Evolutionary conservation across 345 rosid species (phyloP), one percentile per base, ranked within the genome.

Genomic region (Barbarea vulgaris): DNA sequence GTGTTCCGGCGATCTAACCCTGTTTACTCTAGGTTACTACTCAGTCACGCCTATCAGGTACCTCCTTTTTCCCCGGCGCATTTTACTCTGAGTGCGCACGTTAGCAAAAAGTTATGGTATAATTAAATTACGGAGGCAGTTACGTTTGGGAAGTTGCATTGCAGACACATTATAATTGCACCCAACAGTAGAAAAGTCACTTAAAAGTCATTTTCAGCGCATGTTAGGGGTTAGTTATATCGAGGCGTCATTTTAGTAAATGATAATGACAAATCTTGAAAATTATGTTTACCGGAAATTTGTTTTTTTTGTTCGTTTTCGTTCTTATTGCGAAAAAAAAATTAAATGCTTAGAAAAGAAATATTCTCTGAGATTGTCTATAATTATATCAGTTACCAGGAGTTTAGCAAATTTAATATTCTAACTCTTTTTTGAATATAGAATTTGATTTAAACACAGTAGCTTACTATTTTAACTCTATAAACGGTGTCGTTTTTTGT

Each of bases 31-130:
- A 83, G 71, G 24, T 81, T 85, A 81, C 94, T 95, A 10, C 90
- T 95, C 81, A 70, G 58, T 22, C 99, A 93, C 57, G 96, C 98
- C n/a, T 81, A 83, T 73, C 94, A 95, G 96, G 99, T 93, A 54
- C 2, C 18, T 25, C 28, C 25, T 18, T 28, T 59, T 24, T 34
- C 10, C 9, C 11, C 61, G 67, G 73, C 73, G 76, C 41, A 71
- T 47, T 37, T 70, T n/a, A 17, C 12, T 19, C 7, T 2, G 3
- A 3, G 31, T 7, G 77, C 19, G 41, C 15, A 77, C 7, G 21
- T 77, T 77, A 72, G 73, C 18, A 27, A 46, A 37, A 25, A 54
- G 61, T n/a, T 47, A 53, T 28, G 5, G 13, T 36, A 12, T 39
- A 47, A 34, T 54, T 37, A 64, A 47, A 27, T 53, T 17, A 72